Percentiles rank a stretch among this genome's conserved stretches.
Conservation (phyloP, 345 rosid genomes). For the Gossypioides kirkii region DNA sequence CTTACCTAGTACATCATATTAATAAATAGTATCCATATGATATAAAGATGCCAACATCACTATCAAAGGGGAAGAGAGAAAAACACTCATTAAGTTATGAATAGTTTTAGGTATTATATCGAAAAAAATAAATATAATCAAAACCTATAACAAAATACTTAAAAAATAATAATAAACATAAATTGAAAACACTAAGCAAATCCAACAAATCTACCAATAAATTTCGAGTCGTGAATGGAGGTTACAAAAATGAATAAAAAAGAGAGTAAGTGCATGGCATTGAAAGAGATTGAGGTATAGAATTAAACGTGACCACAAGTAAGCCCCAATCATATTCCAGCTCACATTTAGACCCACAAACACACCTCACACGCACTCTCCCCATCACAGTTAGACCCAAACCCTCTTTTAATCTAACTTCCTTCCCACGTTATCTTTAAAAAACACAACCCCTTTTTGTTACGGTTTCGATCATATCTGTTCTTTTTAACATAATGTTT, state of each 20-base stretch:
- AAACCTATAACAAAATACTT: too few species aligned
- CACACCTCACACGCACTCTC: not conserved
- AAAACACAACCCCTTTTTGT: not conserved
- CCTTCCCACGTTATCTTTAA: not conserved
- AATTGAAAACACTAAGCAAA: too few species aligned
- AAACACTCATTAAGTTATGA: too few species aligned
- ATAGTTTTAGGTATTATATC: rapidly evolving
- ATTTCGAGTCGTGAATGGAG: not conserved
- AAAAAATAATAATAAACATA: too few species aligned
- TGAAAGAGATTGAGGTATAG: not conserved
- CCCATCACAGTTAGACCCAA: not conserved
- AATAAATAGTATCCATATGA: too few species aligned
- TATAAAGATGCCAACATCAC: too few species aligned
- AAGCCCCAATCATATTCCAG: not conserved
- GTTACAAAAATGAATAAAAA: not conserved
- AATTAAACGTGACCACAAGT: not conserved
- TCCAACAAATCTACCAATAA: too few species aligned
- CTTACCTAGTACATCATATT: too few species aligned
- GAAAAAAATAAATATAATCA: too few species aligned
- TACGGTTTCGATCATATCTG: too few species aligned
- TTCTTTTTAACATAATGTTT: too few species aligned
- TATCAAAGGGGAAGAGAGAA: too few species aligned
- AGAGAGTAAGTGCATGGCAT: not conserved
- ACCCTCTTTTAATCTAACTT: not conserved
- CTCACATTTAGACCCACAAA: not conserved